phyloP scores from a whole-genome alignment of 306 rosid species.

The Quercus suber region DNA sequence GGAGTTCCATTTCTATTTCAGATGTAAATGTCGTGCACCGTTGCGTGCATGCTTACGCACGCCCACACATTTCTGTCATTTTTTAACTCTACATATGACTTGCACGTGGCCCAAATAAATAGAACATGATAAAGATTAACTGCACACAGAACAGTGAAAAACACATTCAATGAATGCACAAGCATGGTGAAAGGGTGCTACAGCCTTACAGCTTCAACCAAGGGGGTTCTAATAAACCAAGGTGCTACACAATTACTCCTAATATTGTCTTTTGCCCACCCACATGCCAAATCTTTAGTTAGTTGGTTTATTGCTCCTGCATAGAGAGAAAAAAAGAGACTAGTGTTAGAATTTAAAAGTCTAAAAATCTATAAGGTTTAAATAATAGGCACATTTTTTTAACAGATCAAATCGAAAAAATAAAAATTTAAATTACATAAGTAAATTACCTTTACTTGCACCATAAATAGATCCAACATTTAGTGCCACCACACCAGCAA shows the following conservation, averaged over 20 bases:
- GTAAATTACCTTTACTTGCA: conserved; percentile 27
- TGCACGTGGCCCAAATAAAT: too few species aligned
- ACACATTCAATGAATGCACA: not conserved
- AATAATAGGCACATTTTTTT: not conserved
- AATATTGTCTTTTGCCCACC: not conserved
- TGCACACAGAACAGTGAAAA: too few species aligned
- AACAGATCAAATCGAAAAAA: not conserved
- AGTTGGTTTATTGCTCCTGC: not conserved
- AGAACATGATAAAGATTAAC: too few species aligned
- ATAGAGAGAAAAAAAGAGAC: not conserved
- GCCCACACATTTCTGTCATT: too few species aligned
- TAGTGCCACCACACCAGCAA: conserved; percentile 9
- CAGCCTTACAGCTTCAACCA: not conserved
- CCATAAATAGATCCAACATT: conserved; percentile 15
- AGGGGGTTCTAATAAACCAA: not conserved
- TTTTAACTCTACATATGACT: too few species aligned
- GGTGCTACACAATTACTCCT: not conserved
- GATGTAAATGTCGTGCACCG: too few species aligned
- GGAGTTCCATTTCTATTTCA: too few species aligned
- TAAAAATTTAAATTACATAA: not conserved
- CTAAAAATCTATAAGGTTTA: not conserved
- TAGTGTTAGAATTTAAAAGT: not conserved
- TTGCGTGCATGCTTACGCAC: too few species aligned
- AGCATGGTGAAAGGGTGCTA: not conserved
- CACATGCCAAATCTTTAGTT: not conserved